phyloP scores from a whole-genome alignment of 352 stramenopile species.

The Phytopythium delawarense region DNA sequence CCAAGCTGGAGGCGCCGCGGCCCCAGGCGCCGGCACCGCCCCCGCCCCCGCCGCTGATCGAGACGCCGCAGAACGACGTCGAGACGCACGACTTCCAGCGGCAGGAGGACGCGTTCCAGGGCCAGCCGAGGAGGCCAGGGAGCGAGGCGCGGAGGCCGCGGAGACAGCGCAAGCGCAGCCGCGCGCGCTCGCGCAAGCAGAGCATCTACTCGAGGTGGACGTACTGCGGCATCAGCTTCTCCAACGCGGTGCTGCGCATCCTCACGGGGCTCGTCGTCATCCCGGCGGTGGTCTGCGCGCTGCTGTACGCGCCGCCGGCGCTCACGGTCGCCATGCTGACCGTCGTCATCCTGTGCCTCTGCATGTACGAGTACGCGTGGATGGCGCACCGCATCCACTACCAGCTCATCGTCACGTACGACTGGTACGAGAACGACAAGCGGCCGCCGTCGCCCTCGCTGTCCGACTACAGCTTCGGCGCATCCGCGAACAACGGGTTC shows the following conservation, averaged over 20 bases:
- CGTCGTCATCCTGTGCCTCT: constrained; percentile 28
- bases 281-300: constrained; percentile 22
- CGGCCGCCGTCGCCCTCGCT: not conserved
- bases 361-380: constrained; percentile 53
- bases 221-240: constrained; percentile 31
- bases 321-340: constrained; percentile 23
- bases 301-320: constrained; percentile 30
- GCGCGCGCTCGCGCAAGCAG: constrained; percentile 28
- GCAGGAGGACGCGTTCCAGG: not conserved
- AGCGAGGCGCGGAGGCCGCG: not conserved
- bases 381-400: constrained; percentile 45
- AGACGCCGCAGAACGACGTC: constrained; percentile 1
- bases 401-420: constrained; percentile 31
- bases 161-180: constrained; percentile 9
- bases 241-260: constrained; percentile 30
- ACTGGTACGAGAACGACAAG: constrained; percentile 8
- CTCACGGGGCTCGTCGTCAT: constrained; percentile 24
- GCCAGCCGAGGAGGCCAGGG: not conserved
- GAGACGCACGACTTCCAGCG: constrained; percentile 3
- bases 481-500: not conserved
- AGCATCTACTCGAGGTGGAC: constrained; percentile 37
- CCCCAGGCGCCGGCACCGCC: not conserved
- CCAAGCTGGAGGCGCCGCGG: constrained; percentile 3
- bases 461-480: not conserved
- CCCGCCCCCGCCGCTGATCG: not conserved